Conservation (phyloP, 768 basidiomycete genomes). For the Mycena vitilis region DNA sequence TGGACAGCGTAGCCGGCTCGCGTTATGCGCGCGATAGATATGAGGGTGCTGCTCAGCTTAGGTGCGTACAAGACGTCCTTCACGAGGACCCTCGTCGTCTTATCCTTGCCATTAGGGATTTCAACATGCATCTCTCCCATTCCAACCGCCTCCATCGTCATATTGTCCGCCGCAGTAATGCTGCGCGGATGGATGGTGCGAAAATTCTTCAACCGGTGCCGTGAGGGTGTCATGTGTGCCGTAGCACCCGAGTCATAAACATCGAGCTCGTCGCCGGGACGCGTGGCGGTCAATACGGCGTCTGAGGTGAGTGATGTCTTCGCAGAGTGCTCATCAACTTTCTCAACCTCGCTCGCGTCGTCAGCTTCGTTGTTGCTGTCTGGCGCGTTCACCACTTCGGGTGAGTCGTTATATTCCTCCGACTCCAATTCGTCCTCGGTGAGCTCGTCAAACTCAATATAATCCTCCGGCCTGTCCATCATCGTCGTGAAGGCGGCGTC, state of each 20-base stretch:
- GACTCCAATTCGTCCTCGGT: constrained; percentile 8
- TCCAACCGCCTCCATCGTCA: background rate
- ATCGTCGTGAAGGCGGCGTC: too few relatives aligned
- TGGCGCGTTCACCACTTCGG: background rate
- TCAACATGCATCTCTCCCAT: constrained; percentile 2
- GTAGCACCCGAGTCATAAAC: constrained; percentile 53
- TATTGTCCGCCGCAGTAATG: constrained; percentile 46
- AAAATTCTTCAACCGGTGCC: constrained; percentile 45
- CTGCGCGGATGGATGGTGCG: constrained; percentile 39
- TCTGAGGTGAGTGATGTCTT: constrained; percentile 11
- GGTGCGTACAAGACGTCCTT: background rate
- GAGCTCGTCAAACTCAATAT: constrained; percentile 9
- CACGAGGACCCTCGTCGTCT: background rate
- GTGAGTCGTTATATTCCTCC: constrained; percentile 2
- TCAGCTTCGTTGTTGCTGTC: constrained; percentile 18
- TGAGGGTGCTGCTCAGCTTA: background rate
- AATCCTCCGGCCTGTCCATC: constrained; percentile 1
- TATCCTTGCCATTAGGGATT: background rate
- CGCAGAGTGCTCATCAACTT: background rate
- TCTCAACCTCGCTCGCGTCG: background rate
- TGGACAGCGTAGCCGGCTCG: constrained; percentile 39
- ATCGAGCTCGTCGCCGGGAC: constrained; percentile 34
- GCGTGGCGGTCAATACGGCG: background rate
- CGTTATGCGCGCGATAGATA: constrained; percentile 36
- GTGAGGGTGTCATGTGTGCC: constrained; percentile 49